Base-by-base conservation (phyloP, 2,329 filamentous ascomycete genomes). In the Penicillium sp. region DNA sequence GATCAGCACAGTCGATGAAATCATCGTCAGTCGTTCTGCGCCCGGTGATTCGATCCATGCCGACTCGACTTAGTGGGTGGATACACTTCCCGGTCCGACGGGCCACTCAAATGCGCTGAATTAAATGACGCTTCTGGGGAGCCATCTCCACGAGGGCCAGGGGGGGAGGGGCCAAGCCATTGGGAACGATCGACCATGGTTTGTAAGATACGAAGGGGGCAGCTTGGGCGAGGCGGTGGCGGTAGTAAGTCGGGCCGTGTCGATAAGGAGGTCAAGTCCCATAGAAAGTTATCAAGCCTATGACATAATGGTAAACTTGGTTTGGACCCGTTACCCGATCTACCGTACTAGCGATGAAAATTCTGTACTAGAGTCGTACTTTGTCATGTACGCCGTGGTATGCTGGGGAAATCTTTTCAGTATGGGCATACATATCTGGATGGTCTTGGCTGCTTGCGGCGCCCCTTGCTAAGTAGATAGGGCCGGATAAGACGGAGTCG, bases 71-170 rank as follows among this genome's bases (percentile, higher is more conserved):
- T 57, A 62, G 55, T 49, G 51, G 40, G 53, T 42, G 62, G 61
- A 41, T 54, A 44, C 41, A 23, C 43, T 42, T 46, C 27, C 25
- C 51, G 59, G 56, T 22, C 14, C 15, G 23, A 5, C n/a, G 6
- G 31, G 51, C 63, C 58, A 65, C 29, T 65, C 4, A 58, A 18
- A n/a, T 26, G 45, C 23, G 42, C 46, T 41, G 50, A 65, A 65
- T 62, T 61, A 64, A 65, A 65, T 65, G 63, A 53, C 62, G 61
- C 61, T 60, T 58, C 47, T 60, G 59, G 59, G 56, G 48, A 57
- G 37, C n/a, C 37, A 42, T 53, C 53, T 61, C 57, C 59, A 61
- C 54, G 57, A 59, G 58, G 49, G 31, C 25, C 20, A 22, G 29
- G 44, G 48, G 44, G 48, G 29, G 44, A 45, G 44, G 48, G 59